These are phyloP conservation scores for Tetrastigma voinierianum DNA, from an alignment of 164 flowering plant genomes.

Conservation along the genomic window DNA sequence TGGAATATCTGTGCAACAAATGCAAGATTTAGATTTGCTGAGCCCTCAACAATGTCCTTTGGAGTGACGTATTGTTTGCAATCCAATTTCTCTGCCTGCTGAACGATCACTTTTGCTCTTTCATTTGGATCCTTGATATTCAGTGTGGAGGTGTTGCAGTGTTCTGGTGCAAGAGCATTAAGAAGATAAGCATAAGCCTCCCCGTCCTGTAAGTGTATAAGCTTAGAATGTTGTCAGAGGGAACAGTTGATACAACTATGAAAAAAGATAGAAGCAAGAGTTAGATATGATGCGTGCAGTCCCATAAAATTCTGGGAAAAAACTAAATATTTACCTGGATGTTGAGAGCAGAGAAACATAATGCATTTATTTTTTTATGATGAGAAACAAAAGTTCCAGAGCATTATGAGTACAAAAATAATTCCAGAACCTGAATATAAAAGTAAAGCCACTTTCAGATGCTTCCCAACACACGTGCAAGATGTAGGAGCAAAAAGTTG, in stretches of 20 bases:
- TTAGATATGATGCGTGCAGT: neutral
- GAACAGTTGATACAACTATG: neutral
- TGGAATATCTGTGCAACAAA: conserved; percentile 62
- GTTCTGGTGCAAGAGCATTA: conserved; percentile 60
- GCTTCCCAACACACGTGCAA: no score
- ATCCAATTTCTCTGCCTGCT: conserved; percentile 54
- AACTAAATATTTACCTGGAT: no score
- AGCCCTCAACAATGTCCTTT: conserved; percentile 57
- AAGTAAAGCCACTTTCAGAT: no score
- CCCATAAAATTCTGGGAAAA: neutral
- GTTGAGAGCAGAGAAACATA: no score
- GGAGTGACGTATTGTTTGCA: conserved; percentile 47
- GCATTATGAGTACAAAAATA: no score
- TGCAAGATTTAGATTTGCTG: conserved; percentile 63
- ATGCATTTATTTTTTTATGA: no score
- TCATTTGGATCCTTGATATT: conserved; percentile 36
- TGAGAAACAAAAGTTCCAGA: no score
- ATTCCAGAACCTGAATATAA: no score
- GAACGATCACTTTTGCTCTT: conserved; percentile 52
- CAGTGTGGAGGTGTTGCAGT: conserved; percentile 23
- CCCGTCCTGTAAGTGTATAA: conserved; percentile 45
- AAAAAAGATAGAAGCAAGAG: neutral
- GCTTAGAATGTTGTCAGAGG: neutral
- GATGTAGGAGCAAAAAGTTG: no score
- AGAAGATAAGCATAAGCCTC: conserved; percentile 60